Evolutionary conservation across 768 basidiomycete species (phyloP).

Genomic region (Xerocomellus chrysenteron): DNA sequence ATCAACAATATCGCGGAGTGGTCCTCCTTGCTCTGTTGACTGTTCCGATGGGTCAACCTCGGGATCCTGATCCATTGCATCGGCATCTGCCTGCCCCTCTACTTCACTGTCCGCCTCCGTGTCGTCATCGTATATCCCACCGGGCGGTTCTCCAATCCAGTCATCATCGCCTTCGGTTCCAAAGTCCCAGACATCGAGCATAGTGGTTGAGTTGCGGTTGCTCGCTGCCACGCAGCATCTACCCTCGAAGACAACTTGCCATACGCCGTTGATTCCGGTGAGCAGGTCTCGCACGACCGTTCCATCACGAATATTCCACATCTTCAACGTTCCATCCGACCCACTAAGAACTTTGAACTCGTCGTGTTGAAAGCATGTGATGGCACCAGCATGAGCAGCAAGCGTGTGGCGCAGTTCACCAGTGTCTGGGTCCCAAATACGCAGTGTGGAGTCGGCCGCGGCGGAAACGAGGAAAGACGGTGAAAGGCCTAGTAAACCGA

Average conservation of each 20-base stretch:
- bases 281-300: slow-evolving; percentile 83
- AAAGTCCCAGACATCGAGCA: slow-evolving; percentile 90
- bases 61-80: slow-evolving; percentile 74
- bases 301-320: slow-evolving; percentile 95
- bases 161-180: slow-evolving; percentile 71
- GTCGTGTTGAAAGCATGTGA: slow-evolving; percentile 98
- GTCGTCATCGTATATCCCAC: slow-evolving; percentile 71
- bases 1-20: slow-evolving; percentile 27
- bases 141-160: slow-evolving; percentile 78
- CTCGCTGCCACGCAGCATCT: slow-evolving; percentile 94
- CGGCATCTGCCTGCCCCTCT: slow-evolving; percentile 58
- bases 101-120: slow-evolving; percentile 45
- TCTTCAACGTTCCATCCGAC: slow-evolving; percentile 93
- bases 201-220: slow-evolving; percentile 73
- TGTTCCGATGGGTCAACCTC: slow-evolving; percentile 34
- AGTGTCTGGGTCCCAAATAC: slow-evolving; percentile 90
- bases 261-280: slow-evolving; percentile 90
- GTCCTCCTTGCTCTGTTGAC: slow-evolving; percentile 26
- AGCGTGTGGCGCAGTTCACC: slow-evolving; percentile 81
- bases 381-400: slow-evolving; percentile 93
- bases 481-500: slow-evolving; percentile 88
- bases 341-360: slow-evolving; percentile 97
- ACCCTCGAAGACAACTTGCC: slow-evolving; percentile 96
- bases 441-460: slow-evolving; percentile 92
- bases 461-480: slow-evolving; percentile 91